These are phyloP conservation scores for Globisporangium camurandrum DNA, from an alignment of 352 stramenopile species.

Conservation along the genomic window DNA sequence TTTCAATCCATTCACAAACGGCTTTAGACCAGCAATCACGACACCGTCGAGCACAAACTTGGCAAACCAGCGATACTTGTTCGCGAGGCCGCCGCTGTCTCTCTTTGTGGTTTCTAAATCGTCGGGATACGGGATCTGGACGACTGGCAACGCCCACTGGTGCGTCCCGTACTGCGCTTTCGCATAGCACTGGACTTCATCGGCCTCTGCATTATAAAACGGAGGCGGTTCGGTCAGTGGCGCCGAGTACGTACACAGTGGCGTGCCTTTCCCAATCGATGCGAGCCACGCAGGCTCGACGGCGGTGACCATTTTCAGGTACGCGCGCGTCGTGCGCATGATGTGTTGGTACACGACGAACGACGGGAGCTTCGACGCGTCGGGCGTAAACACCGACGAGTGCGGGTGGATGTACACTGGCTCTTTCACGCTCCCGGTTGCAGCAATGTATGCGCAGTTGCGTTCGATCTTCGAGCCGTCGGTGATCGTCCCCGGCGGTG, in stretches of 20 bases:
- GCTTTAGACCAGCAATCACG: conserved; percentile 55
- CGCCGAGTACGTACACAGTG: conserved; percentile 59
- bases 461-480: conserved; percentile 78
- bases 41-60: conserved; percentile 76
- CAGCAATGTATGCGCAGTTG: conserved; percentile 72
- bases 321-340: conserved; percentile 71
- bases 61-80: conserved; percentile 75
- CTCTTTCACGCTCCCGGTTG: conserved; percentile 47
- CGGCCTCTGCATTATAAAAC: conserved; percentile 42
- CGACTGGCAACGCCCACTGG: conserved; percentile 55
- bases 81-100: conserved; percentile 30
- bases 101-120: conserved; percentile 9
- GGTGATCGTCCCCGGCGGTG: conserved; percentile 59
- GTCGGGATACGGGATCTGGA: conserved; percentile 48
- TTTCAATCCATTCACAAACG: conserved; percentile 83
- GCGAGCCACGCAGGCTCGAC: conserved; percentile 96
- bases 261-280: conserved; percentile 66
- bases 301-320: conserved; percentile 97
- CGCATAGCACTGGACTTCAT: conserved; percentile 73
- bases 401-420: conserved; percentile 82
- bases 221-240: conserved; percentile 54
- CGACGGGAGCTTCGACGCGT: conserved; percentile 49
- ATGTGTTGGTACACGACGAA: conserved; percentile 81
- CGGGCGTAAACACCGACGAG: conserved; percentile 71
- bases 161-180: conserved; percentile 70